These are phyloP conservation scores for Elsinoe perseae DNA, from an alignment of 2,329 filamentous ascomycete genomes.

Conservation along the genomic window DNA sequence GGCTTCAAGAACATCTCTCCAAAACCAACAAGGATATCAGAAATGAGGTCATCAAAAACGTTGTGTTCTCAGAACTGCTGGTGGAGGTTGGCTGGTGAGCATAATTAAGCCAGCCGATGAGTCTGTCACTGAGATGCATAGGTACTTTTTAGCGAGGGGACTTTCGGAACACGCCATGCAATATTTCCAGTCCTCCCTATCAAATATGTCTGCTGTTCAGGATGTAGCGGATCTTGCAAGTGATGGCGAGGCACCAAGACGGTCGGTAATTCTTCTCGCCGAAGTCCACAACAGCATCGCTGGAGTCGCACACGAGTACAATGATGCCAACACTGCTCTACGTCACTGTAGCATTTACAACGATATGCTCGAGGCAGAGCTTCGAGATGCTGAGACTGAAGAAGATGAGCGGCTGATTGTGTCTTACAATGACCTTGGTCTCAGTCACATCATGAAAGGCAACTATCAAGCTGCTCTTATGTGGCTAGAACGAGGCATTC, in stretches of 20 bases:
- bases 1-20: too few species aligned
- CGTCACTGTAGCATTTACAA: neutral
- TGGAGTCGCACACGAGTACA: neutral
- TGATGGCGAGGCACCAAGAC: neutral
- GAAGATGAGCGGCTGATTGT: neutral
- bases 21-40: too few species aligned
- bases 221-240: neutral
- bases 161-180: too few species aligned
- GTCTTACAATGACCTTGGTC: neutral
- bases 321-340: neutral
- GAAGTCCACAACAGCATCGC: neutral
- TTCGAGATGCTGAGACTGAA: neutral
- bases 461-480: neutral
- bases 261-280: neutral
- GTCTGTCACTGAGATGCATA: too few species aligned
- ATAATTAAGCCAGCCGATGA: too few species aligned
- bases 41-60: too few species aligned
- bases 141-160: too few species aligned
- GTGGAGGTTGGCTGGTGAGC: too few species aligned
- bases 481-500: neutral
- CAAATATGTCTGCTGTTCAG: neutral
- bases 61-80: too few species aligned
- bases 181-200: too few species aligned
- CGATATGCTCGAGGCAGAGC: neutral
- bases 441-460: neutral